Percentiles rank a stretch among this genome's conserved stretches.
These are phyloP conservation scores for Nakazawaea molendinolei DNA, from an alignment of 805 yeast species.

Conservation along the genomic window DNA sequence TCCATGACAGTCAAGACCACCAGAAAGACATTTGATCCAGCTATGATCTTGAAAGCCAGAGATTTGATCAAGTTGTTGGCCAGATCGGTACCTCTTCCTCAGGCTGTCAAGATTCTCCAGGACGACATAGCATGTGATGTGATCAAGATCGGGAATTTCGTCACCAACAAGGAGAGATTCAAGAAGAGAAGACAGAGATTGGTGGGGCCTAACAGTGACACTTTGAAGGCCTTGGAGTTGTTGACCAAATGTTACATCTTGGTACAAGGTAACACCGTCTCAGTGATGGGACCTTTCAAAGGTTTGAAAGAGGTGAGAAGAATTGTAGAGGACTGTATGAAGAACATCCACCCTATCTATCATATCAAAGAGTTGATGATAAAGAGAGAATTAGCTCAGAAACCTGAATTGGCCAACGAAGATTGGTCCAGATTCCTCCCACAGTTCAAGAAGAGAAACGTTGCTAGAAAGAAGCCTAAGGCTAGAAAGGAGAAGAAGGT, in stretches of 20 bases:
- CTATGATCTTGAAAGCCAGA: conserved; percentile 86
- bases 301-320: conserved; percentile 90
- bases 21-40: conserved; percentile 92
- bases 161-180: conserved; percentile 86
- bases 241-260: conserved; percentile 92
- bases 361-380: conserved; percentile 97
- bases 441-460: conserved; percentile 92
- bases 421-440: conserved; percentile 97
- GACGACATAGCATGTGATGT: conserved; percentile 96
- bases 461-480: conserved; percentile 83
- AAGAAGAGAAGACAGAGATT: conserved; percentile 93
- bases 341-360: conserved; percentile 93
- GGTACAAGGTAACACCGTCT: conserved; percentile 96
- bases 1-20: conserved; percentile 97
- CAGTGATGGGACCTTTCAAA: conserved; percentile 94
- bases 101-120: conserved; percentile 84
- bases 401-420: conserved; percentile 91
- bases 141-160: conserved; percentile 87
- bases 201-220: conserved; percentile 96
- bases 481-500: conserved; percentile 54
- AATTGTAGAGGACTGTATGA: conserved; percentile 97
- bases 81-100: conserved; percentile 95
- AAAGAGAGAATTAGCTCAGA: conserved; percentile 88
- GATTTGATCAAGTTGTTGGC: conserved; percentile 91
- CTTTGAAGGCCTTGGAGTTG: conserved; percentile 89